Evolutionary conservation across 495 filamentous ascomycete genomes (phyloP).

Genomic region (Rostrohypoxylon terebratum): DNA sequence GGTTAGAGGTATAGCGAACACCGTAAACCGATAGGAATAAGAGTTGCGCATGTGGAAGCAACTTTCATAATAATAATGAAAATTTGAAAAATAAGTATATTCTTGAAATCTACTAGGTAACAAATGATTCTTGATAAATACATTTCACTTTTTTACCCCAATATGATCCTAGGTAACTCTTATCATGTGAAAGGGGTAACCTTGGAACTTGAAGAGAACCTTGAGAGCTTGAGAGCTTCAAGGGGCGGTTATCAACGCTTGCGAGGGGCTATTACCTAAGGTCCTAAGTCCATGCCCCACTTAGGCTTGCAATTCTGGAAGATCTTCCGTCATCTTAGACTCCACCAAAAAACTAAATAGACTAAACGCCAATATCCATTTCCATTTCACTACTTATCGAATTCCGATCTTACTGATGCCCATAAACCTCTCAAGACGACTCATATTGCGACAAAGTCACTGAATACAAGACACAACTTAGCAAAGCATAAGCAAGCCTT

Average conservation of each 20-base stretch:
- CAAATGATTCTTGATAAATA: background rate
- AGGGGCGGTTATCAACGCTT: background rate
- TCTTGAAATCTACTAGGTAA: too few species aligned
- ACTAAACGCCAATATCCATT: slow-evolving; percentile 1
- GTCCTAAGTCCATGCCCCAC: background rate
- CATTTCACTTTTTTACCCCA: background rate
- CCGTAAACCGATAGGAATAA: background rate
- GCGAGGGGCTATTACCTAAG: background rate
- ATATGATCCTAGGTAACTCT: background rate
- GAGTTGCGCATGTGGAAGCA: too few species aligned
- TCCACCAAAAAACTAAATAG: slow-evolving; percentile 13
- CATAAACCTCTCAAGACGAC: background rate
- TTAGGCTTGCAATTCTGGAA: background rate
- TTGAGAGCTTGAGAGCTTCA: background rate
- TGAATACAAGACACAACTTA: background rate
- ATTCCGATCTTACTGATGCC: background rate
- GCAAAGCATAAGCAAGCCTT: background rate
- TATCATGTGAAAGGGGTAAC: background rate
- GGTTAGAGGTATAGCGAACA: background rate
- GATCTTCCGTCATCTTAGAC: slow-evolving; percentile 39
- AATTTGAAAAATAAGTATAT: too few species aligned
- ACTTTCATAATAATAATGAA: too few species aligned
- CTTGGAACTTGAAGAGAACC: background rate
- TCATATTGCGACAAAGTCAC: background rate
- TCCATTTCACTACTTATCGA: background rate